A percentile compares a stretch with the other conserved stretches of the same genome.
Evolutionary conservation across 2,329 filamentous ascomycete species (phyloP).

Genomic region (Camillea tinctor): DNA sequence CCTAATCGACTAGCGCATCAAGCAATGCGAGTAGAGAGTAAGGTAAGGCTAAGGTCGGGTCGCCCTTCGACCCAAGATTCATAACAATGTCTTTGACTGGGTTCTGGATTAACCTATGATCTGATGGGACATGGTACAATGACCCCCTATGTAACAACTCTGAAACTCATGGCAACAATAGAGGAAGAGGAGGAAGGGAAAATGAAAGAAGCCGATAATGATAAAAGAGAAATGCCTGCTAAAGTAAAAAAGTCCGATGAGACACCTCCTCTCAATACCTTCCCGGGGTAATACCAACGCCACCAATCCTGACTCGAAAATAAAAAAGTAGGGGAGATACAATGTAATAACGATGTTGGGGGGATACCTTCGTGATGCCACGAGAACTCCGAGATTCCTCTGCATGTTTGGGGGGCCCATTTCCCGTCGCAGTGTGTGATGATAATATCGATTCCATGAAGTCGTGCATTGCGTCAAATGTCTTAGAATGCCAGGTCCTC

Average conservation of each 20-base stretch:
- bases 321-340: conserved; percentile 2
- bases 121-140: neutral
- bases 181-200: neutral
- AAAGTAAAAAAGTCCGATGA: conserved; percentile 1
- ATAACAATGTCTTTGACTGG: neutral
- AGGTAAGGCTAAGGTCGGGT: too few relatives aligned
- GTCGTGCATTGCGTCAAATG: conserved; percentile 23
- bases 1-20: neutral
- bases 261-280: neutral
- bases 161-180: neutral
- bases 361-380: conserved; percentile 8
- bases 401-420: neutral
- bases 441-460: conserved; percentile 13
- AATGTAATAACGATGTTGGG: conserved; percentile 17
- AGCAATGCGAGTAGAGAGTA: neutral
- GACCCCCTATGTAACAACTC: neutral
- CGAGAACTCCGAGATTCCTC: conserved; percentile 12
- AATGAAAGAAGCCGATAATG: neutral
- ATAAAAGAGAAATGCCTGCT: conserved; percentile 1
- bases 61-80: neutral
- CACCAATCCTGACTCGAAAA: conserved; percentile 7
- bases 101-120: neutral
- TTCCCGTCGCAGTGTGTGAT: conserved; percentile 8
- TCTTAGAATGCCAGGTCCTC: conserved; percentile 10
- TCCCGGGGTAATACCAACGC: conserved; percentile 16